Conservation (phyloP, 768 basidiomycete genomes). For the Ephemerocybe angulata region DNA sequence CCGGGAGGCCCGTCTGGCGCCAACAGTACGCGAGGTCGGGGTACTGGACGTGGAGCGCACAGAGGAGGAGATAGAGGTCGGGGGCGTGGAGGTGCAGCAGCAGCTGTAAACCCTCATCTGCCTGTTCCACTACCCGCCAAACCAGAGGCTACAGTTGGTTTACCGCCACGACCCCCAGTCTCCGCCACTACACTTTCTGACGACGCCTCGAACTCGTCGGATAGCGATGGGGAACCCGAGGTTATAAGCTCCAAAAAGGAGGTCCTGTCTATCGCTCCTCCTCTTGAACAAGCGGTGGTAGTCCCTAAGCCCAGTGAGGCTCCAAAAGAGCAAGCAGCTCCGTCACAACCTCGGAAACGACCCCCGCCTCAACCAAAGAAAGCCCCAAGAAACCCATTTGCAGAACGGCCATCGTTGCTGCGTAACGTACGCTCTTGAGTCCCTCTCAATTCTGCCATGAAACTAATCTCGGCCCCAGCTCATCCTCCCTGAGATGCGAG, state of each 20-base stretch:
- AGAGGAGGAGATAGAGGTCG: neutral
- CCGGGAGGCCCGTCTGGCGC: neutral
- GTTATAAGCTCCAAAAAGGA: constrained; percentile 50
- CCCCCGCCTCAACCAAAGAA: constrained; percentile 40
- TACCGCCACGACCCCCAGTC: neutral
- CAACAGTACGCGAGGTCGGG: constrained; percentile 10
- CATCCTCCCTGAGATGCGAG: constrained; percentile 78
- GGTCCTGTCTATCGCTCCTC: neutral
- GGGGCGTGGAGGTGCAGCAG: neutral
- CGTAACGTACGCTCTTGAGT: constrained; percentile 58
- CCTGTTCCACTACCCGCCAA: neutral
- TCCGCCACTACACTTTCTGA: constrained; percentile 13
- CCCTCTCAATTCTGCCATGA: neutral
- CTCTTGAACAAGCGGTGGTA: neutral
- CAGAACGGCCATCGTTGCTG: constrained; percentile 64
- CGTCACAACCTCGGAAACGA: constrained; percentile 21
- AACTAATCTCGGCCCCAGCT: constrained; percentile 43
- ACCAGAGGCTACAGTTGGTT: neutral
- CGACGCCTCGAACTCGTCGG: constrained; percentile 21
- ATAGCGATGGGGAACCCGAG: constrained; percentile 50
- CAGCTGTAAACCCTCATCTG: neutral
- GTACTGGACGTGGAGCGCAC: neutral
- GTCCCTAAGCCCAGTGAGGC: neutral
- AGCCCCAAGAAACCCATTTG: constrained; percentile 61
- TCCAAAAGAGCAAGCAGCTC: constrained; percentile 4